Base-by-base conservation (phyloP, 73 alveolate species). In the Paramecium tetraurelia region DNA sequence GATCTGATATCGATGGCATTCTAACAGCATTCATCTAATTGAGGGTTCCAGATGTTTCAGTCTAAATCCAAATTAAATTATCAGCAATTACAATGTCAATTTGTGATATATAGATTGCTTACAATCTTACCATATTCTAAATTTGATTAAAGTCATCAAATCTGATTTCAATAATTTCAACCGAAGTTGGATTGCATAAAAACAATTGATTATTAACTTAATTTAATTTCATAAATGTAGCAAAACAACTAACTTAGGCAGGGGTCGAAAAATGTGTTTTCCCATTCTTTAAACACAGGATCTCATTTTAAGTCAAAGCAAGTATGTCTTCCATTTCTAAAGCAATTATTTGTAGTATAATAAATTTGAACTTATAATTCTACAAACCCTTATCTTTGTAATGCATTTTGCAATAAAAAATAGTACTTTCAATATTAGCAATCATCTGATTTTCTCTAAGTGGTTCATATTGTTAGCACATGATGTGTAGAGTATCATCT, bases 41-140 rank as follows among this genome's bases (percentile, higher is more conserved):
- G 6, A 72, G 53, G 7, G 59, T 36, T 20, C 86, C 33, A 12
- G 58, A 20, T 31, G 53, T 36, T 72, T 72, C 86, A 14, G 86
- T 72, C 31, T 72, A 20, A 33, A 72, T 72, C 86, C 86, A 72
- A n/a, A 72, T 63, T 11, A 72, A 72, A 72, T 33, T 38, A 29
- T 33, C 84, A 22, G 50, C 84, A 63, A 63, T 63, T 1, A 63
- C 84, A 31, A 63, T 33, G 31, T 63, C 46, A 27, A 63, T 31
- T 31, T 14, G 10, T 31, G 84, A 72, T 35, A 36, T 35, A 2
- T 72, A 36, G 14, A 72, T 12, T 9, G 57, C 40, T 6, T 72
- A 21, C 41, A 36, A 14, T 36, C 59, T 72, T 1, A 33, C 86
- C 86, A 36, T 72, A 18, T 21, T 36, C 33, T 9, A 16, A 1